Base-by-base conservation (phyloP, 345 rosid genomes). In the Excoecaria agallocha region DNA sequence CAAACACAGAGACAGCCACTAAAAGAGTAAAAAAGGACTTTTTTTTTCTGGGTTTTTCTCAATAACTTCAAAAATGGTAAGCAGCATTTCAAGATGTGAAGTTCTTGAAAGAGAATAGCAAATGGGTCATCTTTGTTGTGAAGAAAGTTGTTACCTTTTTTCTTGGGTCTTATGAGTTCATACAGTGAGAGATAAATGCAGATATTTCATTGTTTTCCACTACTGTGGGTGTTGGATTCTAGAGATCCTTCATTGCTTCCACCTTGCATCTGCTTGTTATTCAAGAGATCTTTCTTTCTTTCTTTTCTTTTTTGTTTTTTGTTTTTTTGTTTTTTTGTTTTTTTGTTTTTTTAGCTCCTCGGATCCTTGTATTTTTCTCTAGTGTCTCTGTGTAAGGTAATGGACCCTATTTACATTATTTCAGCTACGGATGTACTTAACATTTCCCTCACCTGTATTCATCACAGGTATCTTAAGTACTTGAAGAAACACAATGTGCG, bases 401-500 rank as follows among this genome's bases (percentile, higher is more conserved):
- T 52, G 5, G 13, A 2, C 56, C 15, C 3, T 35, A 2, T 0
- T 30, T 39, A 17, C 5, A 7, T 38, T 16, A 19, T 20, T 46
- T 37, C 20, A 71, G 39, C 55, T 71, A 16, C n/a, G 8, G 30
- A 58, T 43, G 50, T 41, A 19, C 39, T 45, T 24, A 70, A 64
- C 13, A 19, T 7, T 41, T 64, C 20, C 24, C 12, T 43, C 35
- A 15, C 49, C 17, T 6, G 25, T 13, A 10, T 7, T 41, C 17
- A 7, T 57, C 0, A 38, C 54, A 74, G 82, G 62, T 79, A 79
- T 70, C 75, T 79, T 7, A 74, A 79, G 72, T 74, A 79, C 61
- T 58, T 79, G 75, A 79, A 79, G 82, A 79, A 79, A 56, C 78
- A 79, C 78, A 74, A 79, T 39, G 82, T 79, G 55, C 54, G 82